phyloP scores from a whole-genome alignment of 768 basidiomycete genomes.

The Galerina marginata region DNA sequence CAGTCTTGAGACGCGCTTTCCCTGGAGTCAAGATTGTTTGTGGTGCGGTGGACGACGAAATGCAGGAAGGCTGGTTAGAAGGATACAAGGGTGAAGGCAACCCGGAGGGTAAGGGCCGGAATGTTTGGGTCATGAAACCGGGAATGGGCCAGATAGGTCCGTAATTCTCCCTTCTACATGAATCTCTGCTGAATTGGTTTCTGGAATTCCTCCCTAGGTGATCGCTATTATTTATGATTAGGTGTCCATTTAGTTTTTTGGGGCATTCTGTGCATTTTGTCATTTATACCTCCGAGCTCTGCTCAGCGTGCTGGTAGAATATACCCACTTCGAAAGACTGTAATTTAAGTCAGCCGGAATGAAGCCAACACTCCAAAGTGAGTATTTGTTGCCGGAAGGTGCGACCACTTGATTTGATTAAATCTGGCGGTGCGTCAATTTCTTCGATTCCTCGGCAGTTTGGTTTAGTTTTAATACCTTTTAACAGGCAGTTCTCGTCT shows the following conservation, averaged over 20 bases:
- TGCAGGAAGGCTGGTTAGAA: slow-evolving; percentile 78
- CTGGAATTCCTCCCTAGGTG: slow-evolving; percentile 29
- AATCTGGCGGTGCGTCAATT: too few relatives aligned
- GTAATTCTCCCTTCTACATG: neutral
- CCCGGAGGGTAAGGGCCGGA: slow-evolving; percentile 55
- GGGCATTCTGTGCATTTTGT: neutral
- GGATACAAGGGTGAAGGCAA: slow-evolving; percentile 56
- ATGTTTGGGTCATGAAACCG: slow-evolving; percentile 85
- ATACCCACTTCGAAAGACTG: too few relatives aligned
- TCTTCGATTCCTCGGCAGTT: too few relatives aligned
- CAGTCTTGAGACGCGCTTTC: slow-evolving; percentile 81
- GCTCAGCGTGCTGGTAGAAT: too few relatives aligned
- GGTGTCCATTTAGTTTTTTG: neutral
- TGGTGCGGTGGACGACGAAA: slow-evolving; percentile 78
- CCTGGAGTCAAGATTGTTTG: slow-evolving; percentile 85
- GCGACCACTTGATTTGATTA: too few relatives aligned
- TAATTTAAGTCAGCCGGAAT: too few relatives aligned
- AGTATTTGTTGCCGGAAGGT: too few relatives aligned
- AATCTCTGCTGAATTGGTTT: neutral
- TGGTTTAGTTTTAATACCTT: too few relatives aligned
- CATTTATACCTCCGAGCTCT: neutral
- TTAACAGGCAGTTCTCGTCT: too few relatives aligned
- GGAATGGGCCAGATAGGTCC: slow-evolving; percentile 90
- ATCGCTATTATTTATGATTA: slow-evolving; percentile 45
- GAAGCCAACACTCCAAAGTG: too few relatives aligned